Evolutionary conservation across 2,329 filamentous ascomycete genomes (phyloP).

Genomic region (Aspergillus brunneoviolaceus): DNA sequence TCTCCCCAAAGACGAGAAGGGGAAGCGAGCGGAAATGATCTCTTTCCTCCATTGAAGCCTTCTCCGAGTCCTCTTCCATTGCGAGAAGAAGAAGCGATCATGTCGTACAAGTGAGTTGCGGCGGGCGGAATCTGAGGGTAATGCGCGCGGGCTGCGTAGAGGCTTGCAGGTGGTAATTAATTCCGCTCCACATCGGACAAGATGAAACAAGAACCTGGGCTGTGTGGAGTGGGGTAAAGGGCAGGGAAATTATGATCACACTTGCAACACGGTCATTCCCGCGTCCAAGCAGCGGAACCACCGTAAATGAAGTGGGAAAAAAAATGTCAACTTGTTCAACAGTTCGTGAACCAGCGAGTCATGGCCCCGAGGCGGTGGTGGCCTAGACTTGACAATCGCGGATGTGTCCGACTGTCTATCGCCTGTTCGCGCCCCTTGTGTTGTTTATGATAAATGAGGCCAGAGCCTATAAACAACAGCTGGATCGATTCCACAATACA

Average conservation of each 20-base stretch:
- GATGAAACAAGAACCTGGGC: constrained; percentile 15
- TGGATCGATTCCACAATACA: neutral
- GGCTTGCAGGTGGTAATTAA: constrained; percentile 5
- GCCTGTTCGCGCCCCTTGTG: neutral
- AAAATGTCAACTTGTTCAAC: neutral
- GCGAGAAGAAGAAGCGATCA: neutral
- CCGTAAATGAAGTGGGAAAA: neutral
- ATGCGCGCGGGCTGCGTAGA: neutral
- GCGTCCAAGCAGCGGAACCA: neutral
- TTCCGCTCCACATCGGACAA: constrained; percentile 13
- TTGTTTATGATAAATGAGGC: neutral
- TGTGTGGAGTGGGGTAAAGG: constrained; percentile 13
- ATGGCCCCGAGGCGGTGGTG: neutral
- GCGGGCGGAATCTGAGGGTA: neutral
- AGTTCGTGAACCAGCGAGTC: neutral
- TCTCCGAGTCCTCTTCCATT: neutral
- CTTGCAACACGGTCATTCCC: neutral
- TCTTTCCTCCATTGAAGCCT: too few relatives aligned
- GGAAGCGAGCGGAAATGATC: too few relatives aligned
- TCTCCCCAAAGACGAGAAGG: too few relatives aligned
- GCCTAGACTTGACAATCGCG: neutral
- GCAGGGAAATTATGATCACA: constrained; percentile 6
- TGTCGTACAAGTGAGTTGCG: neutral
- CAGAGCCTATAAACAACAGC: neutral
- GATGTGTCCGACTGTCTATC: neutral